Evolutionary conservation across 2,329 filamentous ascomycete species (phyloP), one percentile per base, ranked within the genome.

Genomic region (Setomelanomma holmii): DNA sequence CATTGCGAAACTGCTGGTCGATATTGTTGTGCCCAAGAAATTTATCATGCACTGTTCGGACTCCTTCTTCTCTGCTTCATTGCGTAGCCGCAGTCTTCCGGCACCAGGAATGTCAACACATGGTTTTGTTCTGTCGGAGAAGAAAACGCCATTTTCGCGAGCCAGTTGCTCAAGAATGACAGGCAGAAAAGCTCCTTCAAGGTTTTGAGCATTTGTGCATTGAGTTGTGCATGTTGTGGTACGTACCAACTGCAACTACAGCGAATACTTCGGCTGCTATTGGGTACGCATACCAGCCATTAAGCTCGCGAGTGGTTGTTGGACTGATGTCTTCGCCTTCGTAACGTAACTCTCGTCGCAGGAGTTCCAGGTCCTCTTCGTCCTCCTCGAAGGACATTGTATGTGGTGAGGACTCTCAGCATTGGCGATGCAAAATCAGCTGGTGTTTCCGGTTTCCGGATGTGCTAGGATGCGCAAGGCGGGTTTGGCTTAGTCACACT

Each of bases 261-360:
- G 93, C 90, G 75, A 96, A 98, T 23, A 95, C 92, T 76, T 96
- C 92, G 6, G 92, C 90, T 11, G 92, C 92, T 78, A 95, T 93
- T 24, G 88, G 88, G 79, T 96, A 96, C 67, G 88, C 88, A 75
- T 96, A 96, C 91, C 92, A 96, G 55, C 91, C 92, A 40, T 85
- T 80, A 57, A 96, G 82, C 80, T 96, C 92, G 73, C 88, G 91
- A 56, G 75, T 76, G 67, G 89, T 95, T 4, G 92, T 96, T 33
- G 87, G 85, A n/a, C 91, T 85, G 12, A 84, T 88, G 44, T 75
- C 71, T 63, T 74, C 70, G 42, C 60, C 61, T 33, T 63, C 53
- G 24, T 72, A 74, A 24, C 60, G 61, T 4, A 40, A 36, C 10
- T 39, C n/a, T n/a, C n/a, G n/a, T n/a, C n/a, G 43, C 27, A 20